phyloP scores from a whole-genome alignment of 257 asterid genomes.

The Thymus mandschuricus region DNA sequence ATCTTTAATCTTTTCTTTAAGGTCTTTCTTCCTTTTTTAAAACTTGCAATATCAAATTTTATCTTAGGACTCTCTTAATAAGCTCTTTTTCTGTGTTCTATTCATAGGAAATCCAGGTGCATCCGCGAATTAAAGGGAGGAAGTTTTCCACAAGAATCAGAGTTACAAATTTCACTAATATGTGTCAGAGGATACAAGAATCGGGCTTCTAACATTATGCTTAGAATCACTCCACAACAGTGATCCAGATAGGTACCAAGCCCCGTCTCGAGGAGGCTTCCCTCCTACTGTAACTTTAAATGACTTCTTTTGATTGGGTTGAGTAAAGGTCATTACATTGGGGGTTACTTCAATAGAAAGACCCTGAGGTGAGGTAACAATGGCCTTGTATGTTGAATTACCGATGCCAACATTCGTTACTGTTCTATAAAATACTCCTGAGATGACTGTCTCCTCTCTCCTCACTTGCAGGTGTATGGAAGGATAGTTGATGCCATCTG shows the following conservation, averaged over 20 bases:
- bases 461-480: slow-evolving; percentile 55
- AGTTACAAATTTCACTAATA: not conserved
- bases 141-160: not conserved
- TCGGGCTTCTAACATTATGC: slow-evolving; percentile 63
- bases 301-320: slow-evolving; percentile 43
- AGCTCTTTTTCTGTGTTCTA: not conserved
- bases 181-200: slow-evolving; percentile 44
- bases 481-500: slow-evolving; percentile 76
- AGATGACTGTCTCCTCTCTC: slow-evolving; percentile 30
- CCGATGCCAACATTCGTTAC: slow-evolving; percentile 62
- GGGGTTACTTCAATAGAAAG: slow-evolving; percentile 58
- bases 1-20: not conserved
- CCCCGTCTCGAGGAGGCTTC: not conserved
- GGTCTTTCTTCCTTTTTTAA: not conserved
- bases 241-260: slow-evolving; percentile 42
- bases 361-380: slow-evolving; percentile 40
- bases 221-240: slow-evolving; percentile 35
- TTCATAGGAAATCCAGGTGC: not conserved
- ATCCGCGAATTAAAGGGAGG: not conserved
- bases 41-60: not conserved
- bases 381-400: slow-evolving; percentile 48
- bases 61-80: not conserved
- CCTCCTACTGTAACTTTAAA: slow-evolving; percentile 65
- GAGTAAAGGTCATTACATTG: slow-evolving; percentile 38
- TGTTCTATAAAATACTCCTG: slow-evolving; percentile 56